A percentile compares a stretch with the other conserved stretches of the same genome.
Conservation (phyloP, 345 rosid genomes). For the Dipteronia dyeriana region DNA sequence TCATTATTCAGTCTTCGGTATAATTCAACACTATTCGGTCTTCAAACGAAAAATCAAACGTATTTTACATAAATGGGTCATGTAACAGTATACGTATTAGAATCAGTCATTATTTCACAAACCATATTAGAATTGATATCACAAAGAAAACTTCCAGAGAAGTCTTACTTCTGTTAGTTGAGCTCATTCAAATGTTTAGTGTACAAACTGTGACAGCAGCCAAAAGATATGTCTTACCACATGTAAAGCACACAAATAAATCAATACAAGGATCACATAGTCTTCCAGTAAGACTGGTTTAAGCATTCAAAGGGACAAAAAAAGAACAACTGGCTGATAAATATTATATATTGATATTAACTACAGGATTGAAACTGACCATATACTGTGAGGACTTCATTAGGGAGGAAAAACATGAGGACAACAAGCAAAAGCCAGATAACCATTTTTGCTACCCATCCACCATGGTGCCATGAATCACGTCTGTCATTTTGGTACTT, state of each 20-base stretch:
- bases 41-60: too few relatives aligned
- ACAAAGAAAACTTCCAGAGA: not conserved
- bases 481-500: conserved; percentile 92
- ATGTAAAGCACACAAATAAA: not conserved
- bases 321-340: not conserved
- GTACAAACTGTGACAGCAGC: not conserved
- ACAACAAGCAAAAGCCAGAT: conserved; percentile 77
- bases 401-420: conserved; percentile 92
- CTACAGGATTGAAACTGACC: conserved; percentile 47
- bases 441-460: conserved; percentile 90
- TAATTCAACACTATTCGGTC: too few relatives aligned
- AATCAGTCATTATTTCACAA: not conserved
- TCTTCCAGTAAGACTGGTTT: not conserved
- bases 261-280: not conserved
- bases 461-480: conserved; percentile 95
- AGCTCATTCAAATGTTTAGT: not conserved
- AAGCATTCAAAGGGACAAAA: not conserved
- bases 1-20: too few relatives aligned
- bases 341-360: not conserved
- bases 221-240: not conserved
- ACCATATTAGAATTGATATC: not conserved
- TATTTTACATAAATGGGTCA: not conserved
- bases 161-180: not conserved
- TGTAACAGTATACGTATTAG: not conserved
- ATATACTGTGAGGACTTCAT: conserved; percentile 63